Evolutionary conservation across 2,329 filamentous ascomycete species (phyloP).

Genomic region (Aspergillus ochraceoroseus): DNA sequence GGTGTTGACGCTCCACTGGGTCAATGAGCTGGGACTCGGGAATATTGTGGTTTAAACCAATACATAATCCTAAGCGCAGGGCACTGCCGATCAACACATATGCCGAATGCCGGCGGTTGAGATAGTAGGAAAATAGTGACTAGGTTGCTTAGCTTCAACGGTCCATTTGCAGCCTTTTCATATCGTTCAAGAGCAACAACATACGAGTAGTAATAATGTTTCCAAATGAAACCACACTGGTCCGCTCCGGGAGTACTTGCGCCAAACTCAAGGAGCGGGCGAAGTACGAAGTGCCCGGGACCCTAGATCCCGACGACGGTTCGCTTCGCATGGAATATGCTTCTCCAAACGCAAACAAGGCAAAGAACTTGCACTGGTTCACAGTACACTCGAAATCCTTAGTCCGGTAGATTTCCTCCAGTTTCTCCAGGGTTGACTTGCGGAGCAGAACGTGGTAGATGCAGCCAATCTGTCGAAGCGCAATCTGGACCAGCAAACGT

Average conservation of each 20-base stretch:
- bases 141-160: no score
- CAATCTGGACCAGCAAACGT: slow-evolving; percentile 35
- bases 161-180: background rate
- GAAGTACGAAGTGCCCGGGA: slow-evolving; percentile 46
- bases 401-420: slow-evolving; percentile 38
- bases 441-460: slow-evolving; percentile 38
- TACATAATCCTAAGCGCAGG: slow-evolving; percentile 42
- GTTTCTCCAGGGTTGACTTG: slow-evolving; percentile 37
- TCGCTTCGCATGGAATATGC: slow-evolving; percentile 43
- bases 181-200: slow-evolving; percentile 5
- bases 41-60: slow-evolving; percentile 44
- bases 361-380: slow-evolving; percentile 46
- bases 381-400: slow-evolving; percentile 30
- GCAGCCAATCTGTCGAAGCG: slow-evolving; percentile 35
- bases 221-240: slow-evolving; percentile 45
- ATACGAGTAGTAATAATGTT: slow-evolving; percentile 39
- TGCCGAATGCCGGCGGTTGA: slow-evolving; percentile 36
- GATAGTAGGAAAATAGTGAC: slow-evolving; percentile 37
- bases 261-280: slow-evolving; percentile 39
- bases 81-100: slow-evolving; percentile 36
- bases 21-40: slow-evolving; percentile 36
- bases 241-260: slow-evolving; percentile 44
- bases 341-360: slow-evolving; percentile 45
- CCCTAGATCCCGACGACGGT: slow-evolving; percentile 30
- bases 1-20: slow-evolving; percentile 39